Evolutionary conservation across 2,329 filamentous ascomycete genomes (phyloP).

Genomic region (Diaporthe australafricana): DNA sequence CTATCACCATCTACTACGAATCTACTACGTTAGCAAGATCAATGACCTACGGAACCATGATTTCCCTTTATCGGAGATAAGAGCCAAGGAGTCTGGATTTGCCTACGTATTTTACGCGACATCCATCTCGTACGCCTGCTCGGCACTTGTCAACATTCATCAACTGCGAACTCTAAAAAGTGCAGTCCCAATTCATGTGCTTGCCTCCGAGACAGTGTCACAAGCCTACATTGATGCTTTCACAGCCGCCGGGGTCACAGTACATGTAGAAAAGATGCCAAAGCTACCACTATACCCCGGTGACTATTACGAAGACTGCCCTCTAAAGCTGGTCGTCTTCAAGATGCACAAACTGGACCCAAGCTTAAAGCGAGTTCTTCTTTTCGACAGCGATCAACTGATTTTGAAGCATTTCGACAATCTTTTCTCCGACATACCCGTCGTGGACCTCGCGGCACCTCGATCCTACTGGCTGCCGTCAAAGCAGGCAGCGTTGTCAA

Average conservation of each 20-base stretch:
- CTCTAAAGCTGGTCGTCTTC: conserved; percentile 21
- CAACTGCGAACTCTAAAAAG: not conserved
- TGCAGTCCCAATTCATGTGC: conserved; percentile 5
- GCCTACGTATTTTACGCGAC: conserved; percentile 18
- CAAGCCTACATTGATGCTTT: conserved; percentile 9
- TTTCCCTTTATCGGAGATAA: not conserved
- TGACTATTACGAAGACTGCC: conserved; percentile 5
- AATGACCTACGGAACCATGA: not conserved
- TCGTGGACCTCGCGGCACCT: conserved; percentile 5
- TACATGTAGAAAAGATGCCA: not conserved
- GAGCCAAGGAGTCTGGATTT: not conserved
- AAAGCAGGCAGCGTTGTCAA: not conserved
- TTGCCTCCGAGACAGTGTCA: not conserved
- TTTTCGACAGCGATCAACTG: conserved; percentile 17
- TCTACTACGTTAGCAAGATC: conserved; percentile 9
- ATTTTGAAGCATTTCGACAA: conserved; percentile 20
- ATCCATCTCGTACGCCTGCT: conserved; percentile 2
- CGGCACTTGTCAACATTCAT: conserved; percentile 23
- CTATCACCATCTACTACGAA: not conserved
- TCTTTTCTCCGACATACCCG: not conserved
- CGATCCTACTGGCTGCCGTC: not conserved
- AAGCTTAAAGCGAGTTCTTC: not conserved
- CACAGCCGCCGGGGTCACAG: not conserved
- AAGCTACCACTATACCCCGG: not conserved
- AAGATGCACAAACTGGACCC: conserved; percentile 16